Evolutionary conservation across 176 grass and related monocot genomes (phyloP).

Genomic region (Cenchrus americanus): DNA sequence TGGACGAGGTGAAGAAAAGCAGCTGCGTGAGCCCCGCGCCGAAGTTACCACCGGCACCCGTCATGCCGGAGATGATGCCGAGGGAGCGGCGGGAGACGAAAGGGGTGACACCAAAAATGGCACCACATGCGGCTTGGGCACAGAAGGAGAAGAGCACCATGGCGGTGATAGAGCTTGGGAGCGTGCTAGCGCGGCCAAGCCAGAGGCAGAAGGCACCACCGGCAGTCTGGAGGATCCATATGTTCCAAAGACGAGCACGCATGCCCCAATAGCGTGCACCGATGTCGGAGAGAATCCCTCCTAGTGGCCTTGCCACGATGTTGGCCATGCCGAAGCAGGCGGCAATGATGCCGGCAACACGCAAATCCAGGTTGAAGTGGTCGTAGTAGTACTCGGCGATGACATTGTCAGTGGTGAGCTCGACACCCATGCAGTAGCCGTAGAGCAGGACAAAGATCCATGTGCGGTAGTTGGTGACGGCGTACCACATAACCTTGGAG

Average conservation of each 20-base stretch:
- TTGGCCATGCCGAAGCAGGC: conserved; percentile 94
- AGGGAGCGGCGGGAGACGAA: conserved; percentile 77
- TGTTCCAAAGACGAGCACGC: conserved; percentile 81
- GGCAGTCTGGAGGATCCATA: conserved; percentile 85
- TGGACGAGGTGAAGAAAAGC: conserved; percentile 76
- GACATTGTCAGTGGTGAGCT: conserved; percentile 83
- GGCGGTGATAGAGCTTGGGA: conserved; percentile 60
- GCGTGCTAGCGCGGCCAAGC: conserved; percentile 50
- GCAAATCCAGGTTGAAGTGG: conserved; percentile 67
- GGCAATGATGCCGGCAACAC: conserved; percentile 67
- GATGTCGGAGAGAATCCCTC: conserved; percentile 64
- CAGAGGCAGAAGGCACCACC: conserved; percentile 73
- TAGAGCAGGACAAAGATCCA: conserved; percentile 84
- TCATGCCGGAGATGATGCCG: conserved; percentile 72
- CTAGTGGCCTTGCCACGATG: conserved; percentile 59
- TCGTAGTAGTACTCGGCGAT: conserved; percentile 88
- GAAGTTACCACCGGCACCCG: conserved; percentile 69
- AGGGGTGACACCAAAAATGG: conserved; percentile 69
- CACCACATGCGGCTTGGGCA: conserved; percentile 80
- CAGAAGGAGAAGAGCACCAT: conserved; percentile 91
- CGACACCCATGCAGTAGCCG: conserved; percentile 84
- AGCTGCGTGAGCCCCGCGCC: conserved; percentile 81
- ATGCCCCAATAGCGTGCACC: conserved; percentile 61
- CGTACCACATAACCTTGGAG: conserved; percentile 64
- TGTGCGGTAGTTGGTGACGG: conserved; percentile 75